Conservation (phyloP, 2,329 filamentous ascomycete species). For the Colletotrichum sp. region DNA sequence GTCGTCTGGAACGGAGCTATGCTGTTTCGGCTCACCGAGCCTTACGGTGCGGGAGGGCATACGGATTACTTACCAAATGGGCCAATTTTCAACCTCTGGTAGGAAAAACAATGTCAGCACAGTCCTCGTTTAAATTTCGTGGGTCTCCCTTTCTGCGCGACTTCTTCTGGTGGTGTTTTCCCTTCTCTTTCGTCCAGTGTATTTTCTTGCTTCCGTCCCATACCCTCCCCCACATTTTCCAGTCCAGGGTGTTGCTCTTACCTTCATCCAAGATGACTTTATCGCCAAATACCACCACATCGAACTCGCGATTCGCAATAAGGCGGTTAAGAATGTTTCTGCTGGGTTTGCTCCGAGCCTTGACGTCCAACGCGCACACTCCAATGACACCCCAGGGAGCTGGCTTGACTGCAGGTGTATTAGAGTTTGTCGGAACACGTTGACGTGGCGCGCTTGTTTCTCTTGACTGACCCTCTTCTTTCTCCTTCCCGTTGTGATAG, state of each 20-base stretch:
- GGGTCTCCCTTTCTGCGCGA: not conserved
- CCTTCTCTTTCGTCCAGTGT: not conserved
- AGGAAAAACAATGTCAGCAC: not conserved
- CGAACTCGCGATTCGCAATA: slow-evolving; percentile 89
- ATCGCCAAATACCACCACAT: slow-evolving; percentile 97
- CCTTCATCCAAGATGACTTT: slow-evolving; percentile 97
- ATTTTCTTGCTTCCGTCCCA: not conserved
- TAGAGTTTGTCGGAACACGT: slow-evolving; percentile 27
- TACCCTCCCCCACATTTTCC: not conserved
- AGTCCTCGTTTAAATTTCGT: not conserved
- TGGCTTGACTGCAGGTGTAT: slow-evolving; percentile 52
- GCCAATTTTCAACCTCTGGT: slow-evolving; percentile 89
- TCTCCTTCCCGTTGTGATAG: slow-evolving; percentile 52
- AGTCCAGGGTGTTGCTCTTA: slow-evolving; percentile 32
- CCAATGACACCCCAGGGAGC: slow-evolving; percentile 76
- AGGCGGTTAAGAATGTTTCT: slow-evolving; percentile 94
- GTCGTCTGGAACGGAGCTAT: slow-evolving; percentile 29
- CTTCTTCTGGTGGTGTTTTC: not conserved
- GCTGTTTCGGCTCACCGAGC: slow-evolving; percentile 39
- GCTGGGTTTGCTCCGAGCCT: slow-evolving; percentile 95
- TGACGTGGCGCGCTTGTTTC: slow-evolving; percentile 18
- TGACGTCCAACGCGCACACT: slow-evolving; percentile 93
- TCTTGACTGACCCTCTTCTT: slow-evolving; percentile 54
- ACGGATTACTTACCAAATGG: slow-evolving; percentile 68
- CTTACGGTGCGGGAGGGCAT: not conserved